A percentile compares a stretch with the other conserved stretches of the same genome.
These are phyloP conservation scores for Pyrenophora graminea DNA, from an alignment of 2,329 filamentous ascomycete genomes.

Conservation along the genomic window DNA sequence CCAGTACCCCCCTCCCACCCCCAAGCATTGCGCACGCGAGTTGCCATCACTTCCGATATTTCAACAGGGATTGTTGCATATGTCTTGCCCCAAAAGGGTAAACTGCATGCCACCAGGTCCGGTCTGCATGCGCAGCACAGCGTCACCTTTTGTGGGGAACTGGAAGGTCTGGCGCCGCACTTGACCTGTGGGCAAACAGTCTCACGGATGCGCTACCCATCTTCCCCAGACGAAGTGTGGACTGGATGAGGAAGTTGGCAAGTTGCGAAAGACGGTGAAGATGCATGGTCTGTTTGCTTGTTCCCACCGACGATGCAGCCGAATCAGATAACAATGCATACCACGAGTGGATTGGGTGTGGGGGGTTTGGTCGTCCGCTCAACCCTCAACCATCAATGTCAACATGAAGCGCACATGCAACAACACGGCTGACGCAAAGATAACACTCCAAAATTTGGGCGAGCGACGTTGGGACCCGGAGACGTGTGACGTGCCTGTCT, in stretches of 20 bases:
- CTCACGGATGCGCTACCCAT: constrained; percentile 36
- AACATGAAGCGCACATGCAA: constrained; percentile 8
- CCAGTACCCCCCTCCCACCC: not conserved
- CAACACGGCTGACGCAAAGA: not conserved
- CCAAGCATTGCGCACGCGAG: constrained; percentile 40
- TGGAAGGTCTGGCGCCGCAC: constrained; percentile 29
- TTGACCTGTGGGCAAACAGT: constrained; percentile 26
- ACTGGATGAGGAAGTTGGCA: constrained; percentile 28
- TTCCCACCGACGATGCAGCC: constrained; percentile 11
- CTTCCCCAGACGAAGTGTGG: constrained; percentile 32
- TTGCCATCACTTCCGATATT: constrained; percentile 31
- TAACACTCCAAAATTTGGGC: constrained; percentile 14
- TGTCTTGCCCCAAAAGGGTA: constrained; percentile 25
- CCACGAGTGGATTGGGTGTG: constrained; percentile 8
- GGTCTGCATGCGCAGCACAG: constrained; percentile 28
- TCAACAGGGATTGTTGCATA: constrained; percentile 28
- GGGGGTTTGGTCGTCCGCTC: constrained; percentile 16
- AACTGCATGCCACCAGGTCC: constrained; percentile 27
- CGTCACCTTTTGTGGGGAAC: constrained; percentile 45
- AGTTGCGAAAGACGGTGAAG: constrained; percentile 23
- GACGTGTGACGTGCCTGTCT: constrained; percentile 7
- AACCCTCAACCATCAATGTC: constrained; percentile 6
- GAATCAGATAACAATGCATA: constrained; percentile 16
- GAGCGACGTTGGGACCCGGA: constrained; percentile 7
- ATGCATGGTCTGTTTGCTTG: constrained; percentile 27